These are phyloP conservation scores for Biancaea sappan DNA, from an alignment of 306 rosid species.

Conservation along the genomic window DNA sequence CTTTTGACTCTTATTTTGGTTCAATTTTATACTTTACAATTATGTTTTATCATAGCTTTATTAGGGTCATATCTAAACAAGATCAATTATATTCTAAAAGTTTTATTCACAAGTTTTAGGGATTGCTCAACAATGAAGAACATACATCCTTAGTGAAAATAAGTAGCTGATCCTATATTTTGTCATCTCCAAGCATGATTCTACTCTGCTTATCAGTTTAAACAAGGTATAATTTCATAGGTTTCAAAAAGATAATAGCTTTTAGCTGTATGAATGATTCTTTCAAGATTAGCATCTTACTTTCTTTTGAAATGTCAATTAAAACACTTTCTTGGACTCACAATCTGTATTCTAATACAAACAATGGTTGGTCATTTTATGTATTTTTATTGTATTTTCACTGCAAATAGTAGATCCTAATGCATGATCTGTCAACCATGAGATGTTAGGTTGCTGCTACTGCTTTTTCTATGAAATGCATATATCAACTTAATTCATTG, in stretches of 20 bases:
- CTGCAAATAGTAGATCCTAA: background rate
- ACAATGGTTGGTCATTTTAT: background rate
- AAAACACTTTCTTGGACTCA: constrained; percentile 4
- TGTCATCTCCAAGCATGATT: background rate
- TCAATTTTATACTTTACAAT: no score
- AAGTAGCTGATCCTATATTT: background rate
- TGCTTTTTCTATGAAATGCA: background rate
- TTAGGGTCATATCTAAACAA: no score
- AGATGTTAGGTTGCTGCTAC: background rate
- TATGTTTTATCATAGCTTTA: no score
- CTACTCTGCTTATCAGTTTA: background rate
- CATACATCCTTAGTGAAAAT: constrained; percentile 1
- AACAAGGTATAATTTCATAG: constrained; percentile 58
- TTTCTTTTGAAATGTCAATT: constrained; percentile 19
- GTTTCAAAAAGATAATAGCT: constrained; percentile 18
- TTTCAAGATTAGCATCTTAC: constrained; percentile 3
- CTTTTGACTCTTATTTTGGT: no score
- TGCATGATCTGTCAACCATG: constrained; percentile 26
- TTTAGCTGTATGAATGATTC: constrained; percentile 2
- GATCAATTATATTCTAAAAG: background rate
- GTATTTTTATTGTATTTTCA: background rate
- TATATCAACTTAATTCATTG: background rate
- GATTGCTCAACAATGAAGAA: constrained; percentile 46
- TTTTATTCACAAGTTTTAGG: constrained; percentile 40
- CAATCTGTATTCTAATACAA: constrained; percentile 13